These are phyloP conservation scores for Paxillus rubicundulus DNA, from an alignment of 768 basidiomycete species.

Conservation along the genomic window DNA sequence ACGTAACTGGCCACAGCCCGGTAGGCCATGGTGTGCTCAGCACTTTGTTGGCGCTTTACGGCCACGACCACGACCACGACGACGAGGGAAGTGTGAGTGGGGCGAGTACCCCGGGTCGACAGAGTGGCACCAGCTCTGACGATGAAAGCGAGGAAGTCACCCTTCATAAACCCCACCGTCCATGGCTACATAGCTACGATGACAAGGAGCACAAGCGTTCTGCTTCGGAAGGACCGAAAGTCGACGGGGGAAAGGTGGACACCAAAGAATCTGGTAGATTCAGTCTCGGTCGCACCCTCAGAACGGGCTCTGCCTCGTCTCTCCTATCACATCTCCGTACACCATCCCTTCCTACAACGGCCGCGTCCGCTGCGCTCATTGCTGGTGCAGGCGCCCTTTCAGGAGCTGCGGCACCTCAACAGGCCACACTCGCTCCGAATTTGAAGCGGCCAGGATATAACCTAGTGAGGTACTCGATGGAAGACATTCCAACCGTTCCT, in stretches of 20 bases:
- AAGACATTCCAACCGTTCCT: constrained; percentile 3
- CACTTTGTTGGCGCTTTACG: constrained; percentile 63
- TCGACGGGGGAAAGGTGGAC: neutral
- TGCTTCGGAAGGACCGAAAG: constrained; percentile 1
- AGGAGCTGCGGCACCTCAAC: constrained; percentile 56
- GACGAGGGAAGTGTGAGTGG: constrained; percentile 27
- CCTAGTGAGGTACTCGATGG: constrained; percentile 51
- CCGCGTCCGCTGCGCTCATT: constrained; percentile 56
- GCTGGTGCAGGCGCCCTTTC: constrained; percentile 64
- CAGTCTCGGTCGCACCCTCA: constrained; percentile 17
- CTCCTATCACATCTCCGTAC: constrained; percentile 19
- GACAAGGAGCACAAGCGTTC: neutral
- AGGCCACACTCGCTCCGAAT: constrained; percentile 51
- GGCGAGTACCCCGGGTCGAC: constrained; percentile 15
- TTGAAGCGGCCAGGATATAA: constrained; percentile 62
- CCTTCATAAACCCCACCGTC: constrained; percentile 16
- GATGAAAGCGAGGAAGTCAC: constrained; percentile 17
- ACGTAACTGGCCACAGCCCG: constrained; percentile 1
- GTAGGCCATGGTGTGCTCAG: constrained; percentile 58
- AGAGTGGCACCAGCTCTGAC: constrained; percentile 22
- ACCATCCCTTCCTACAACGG: constrained; percentile 19
- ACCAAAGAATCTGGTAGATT: neutral
- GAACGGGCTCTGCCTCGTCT: constrained; percentile 23
- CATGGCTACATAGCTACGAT: constrained; percentile 19
- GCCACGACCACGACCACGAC: constrained; percentile 25